A percentile compares a stretch with the other conserved stretches of the same genome.
These are phyloP conservation scores for Paramyrothecium roridum DNA, from an alignment of 2,329 filamentous ascomycete genomes.

Conservation along the genomic window DNA sequence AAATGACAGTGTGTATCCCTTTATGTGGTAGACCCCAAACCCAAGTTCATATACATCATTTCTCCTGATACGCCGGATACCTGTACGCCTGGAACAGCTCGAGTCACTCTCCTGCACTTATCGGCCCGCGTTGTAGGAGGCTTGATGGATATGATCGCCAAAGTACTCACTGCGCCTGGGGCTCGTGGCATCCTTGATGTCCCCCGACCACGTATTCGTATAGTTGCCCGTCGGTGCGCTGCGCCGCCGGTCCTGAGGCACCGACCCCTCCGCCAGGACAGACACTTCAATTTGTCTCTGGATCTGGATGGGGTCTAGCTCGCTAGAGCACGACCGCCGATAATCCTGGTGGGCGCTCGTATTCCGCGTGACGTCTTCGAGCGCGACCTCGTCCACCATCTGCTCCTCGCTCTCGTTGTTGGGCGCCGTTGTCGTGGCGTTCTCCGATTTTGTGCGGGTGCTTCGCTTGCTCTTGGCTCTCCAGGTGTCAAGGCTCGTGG, in stretches of 20 bases:
- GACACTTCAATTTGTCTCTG: conserved; percentile 12
- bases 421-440: conserved; percentile 10
- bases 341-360: not conserved
- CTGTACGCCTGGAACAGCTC: not conserved
- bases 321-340: conserved; percentile 1
- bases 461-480: conserved; percentile 14
- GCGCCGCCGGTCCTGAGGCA: not conserved
- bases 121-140: conserved; percentile 6
- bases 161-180: conserved; percentile 9
- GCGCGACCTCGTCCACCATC: conserved; percentile 13
- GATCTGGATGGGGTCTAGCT: conserved; percentile 3
- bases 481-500: conserved; percentile 10
- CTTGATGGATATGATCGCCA: conserved; percentile 7
- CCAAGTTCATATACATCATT: not conserved
- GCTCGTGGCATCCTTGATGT: not conserved
- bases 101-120: not conserved
- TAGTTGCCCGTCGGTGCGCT: conserved; percentile 13
- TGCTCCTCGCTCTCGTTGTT: conserved; percentile 18
- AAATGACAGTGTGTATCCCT: too few relatives aligned
- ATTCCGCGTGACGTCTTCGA: conserved; percentile 12
- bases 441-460: conserved; percentile 11
- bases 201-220: conserved; percentile 11
- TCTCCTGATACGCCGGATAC: not conserved
- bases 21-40: too few relatives aligned
- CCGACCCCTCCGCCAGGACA: conserved; percentile 2